A percentile compares a stretch with the other conserved stretches of the same genome.
phyloP scores from a whole-genome alignment of 2,329 filamentous ascomycete genomes.

The Hortaea sp. region DNA sequence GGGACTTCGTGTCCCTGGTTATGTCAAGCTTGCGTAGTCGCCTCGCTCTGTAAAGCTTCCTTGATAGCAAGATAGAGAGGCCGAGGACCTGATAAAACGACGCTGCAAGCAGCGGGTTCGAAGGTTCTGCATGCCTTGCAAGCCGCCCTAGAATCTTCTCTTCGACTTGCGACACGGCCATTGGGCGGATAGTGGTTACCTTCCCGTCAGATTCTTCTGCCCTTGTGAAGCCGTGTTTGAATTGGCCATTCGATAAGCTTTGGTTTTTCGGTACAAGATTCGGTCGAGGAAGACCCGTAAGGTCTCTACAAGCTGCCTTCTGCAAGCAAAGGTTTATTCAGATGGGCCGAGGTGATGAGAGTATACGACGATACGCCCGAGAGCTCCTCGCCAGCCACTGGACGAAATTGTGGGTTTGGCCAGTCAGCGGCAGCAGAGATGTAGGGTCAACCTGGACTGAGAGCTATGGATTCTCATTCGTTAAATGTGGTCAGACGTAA shows the following conservation, averaged over 20 bases:
- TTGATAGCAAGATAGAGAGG: conserved; percentile 76
- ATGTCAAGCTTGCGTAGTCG: conserved; percentile 75
- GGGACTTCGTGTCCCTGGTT: conserved; percentile 64
- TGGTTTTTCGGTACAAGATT: not conserved
- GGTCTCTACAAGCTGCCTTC: too few species aligned
- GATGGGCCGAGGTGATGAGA: not conserved
- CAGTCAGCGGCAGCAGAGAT: too few species aligned
- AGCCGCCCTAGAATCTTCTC: conserved; percentile 92
- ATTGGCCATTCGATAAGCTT: not conserved
- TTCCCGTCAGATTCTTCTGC: not conserved
- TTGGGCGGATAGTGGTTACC: conserved; percentile 31
- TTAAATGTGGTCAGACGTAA: too few species aligned
- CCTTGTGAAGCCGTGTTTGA: not conserved
- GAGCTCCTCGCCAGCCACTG: too few species aligned
- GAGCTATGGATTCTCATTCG: too few species aligned
- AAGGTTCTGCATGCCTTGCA: conserved; percentile 65
- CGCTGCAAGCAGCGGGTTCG: conserved; percentile 68
- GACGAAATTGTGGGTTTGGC: too few species aligned
- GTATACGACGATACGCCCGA: not conserved
- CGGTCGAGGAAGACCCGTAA: too few species aligned
- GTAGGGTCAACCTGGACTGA: too few species aligned
- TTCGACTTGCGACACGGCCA: conserved; percentile 96
- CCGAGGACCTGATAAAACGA: conserved; percentile 88
- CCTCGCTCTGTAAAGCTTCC: conserved; percentile 71
- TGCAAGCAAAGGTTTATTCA: not conserved